Conservation (phyloP, 2,329 filamentous ascomycete species). For the Triangularia verruculosa region DNA sequence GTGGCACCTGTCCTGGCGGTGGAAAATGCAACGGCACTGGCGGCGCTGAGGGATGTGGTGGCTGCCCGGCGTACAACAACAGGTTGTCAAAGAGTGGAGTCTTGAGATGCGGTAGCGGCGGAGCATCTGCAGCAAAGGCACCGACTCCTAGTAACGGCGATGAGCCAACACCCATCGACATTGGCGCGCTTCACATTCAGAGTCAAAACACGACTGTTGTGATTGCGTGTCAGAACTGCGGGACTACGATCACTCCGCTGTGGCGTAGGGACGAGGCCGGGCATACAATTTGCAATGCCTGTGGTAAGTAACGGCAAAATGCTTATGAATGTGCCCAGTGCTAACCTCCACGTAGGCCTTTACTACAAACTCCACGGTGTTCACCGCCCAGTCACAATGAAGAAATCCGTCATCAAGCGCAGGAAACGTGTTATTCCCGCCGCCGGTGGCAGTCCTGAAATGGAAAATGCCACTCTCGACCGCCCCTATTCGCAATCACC, state of each 20-base stretch:
- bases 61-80: slow-evolving; percentile 97
- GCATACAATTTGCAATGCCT: slow-evolving; percentile 97
- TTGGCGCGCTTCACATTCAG: slow-evolving; percentile 46
- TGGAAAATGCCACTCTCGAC: slow-evolving; percentile 46
- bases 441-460: slow-evolving; percentile 45
- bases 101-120: slow-evolving; percentile 43
- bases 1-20: slow-evolving; percentile 91
- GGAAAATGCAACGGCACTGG: slow-evolving; percentile 95
- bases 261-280: slow-evolving; percentile 94
- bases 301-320: slow-evolving; percentile 62
- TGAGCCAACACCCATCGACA: slow-evolving; percentile 46
- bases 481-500: slow-evolving; percentile 44
- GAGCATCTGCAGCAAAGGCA: slow-evolving; percentile 27
- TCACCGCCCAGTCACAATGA: slow-evolving; percentile 96
- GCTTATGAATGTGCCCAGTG: neutral
- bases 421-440: slow-evolving; percentile 92
- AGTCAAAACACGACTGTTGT: slow-evolving; percentile 59
- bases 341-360: slow-evolving; percentile 56
- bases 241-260: slow-evolving; percentile 90
- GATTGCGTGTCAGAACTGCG: slow-evolving; percentile 95
- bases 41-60: slow-evolving; percentile 89
- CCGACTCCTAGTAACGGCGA: slow-evolving; percentile 31
- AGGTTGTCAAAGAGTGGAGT: slow-evolving; percentile 81
- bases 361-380: slow-evolving; percentile 96
- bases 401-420: slow-evolving; percentile 94